Evolutionary conservation across 768 basidiomycete genomes (phyloP).

Genomic region (Pleurotus platypus): DNA sequence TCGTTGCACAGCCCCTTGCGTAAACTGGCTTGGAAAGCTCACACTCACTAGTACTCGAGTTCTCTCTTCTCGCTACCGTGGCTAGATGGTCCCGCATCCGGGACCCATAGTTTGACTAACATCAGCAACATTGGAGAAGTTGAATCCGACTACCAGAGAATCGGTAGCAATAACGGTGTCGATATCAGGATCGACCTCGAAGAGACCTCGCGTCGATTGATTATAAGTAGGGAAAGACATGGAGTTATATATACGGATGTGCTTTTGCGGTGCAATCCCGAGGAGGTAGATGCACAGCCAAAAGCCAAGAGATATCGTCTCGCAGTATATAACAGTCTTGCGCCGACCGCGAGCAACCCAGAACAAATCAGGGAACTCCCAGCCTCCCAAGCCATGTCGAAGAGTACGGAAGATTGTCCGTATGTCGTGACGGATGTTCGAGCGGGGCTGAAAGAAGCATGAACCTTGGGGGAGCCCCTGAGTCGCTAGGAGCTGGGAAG

Average conservation of each 20-base stretch:
- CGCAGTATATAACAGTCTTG: slow-evolving; percentile 24
- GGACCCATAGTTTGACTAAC: not conserved
- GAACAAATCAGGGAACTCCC: slow-evolving; percentile 19
- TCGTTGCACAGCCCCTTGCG: too few species aligned
- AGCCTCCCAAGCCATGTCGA: slow-evolving; percentile 11
- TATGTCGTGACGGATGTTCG: slow-evolving; percentile 21
- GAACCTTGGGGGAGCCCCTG: slow-evolving; percentile 11
- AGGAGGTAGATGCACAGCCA: slow-evolving; percentile 19
- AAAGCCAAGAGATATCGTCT: slow-evolving; percentile 19
- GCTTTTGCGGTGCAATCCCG: not conserved
- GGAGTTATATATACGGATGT: not conserved
- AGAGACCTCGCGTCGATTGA: not conserved
- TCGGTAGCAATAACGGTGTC: not conserved
- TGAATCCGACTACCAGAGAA: not conserved
- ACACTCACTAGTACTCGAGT: too few species aligned
- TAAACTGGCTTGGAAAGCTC: too few species aligned
- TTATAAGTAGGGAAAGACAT: not conserved
- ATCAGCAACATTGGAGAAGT: not conserved
- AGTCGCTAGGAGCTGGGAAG: not conserved
- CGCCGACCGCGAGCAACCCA: slow-evolving; percentile 17
- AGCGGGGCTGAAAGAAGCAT: slow-evolving; percentile 19
- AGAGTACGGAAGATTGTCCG: slow-evolving; percentile 19
- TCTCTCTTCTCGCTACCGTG: too few species aligned
- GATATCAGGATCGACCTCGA: not conserved
- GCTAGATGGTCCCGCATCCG: too few species aligned